A percentile compares a stretch with the other conserved stretches of the same genome.
Evolutionary conservation across 2,329 filamentous ascomycete genomes (phyloP).

Genomic region (Endoconidiophora laricicola): DNA sequence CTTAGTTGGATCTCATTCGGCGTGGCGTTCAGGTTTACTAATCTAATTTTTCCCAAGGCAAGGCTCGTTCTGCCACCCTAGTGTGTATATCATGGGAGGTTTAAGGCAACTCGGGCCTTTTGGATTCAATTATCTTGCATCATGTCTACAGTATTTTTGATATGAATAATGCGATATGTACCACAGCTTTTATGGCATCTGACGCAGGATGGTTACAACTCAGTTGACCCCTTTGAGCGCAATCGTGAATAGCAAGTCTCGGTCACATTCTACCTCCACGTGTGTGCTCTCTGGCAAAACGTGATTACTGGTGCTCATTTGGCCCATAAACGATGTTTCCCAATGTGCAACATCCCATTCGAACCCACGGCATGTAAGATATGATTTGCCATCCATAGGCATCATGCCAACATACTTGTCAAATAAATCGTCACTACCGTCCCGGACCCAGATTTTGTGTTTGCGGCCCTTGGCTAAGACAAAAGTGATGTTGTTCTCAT

Average conservation of each 20-base stretch:
- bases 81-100: background rate
- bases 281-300: slow-evolving; percentile 40
- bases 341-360: slow-evolving; percentile 84
- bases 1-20: slow-evolving; percentile 8
- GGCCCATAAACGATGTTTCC: slow-evolving; percentile 58
- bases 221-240: background rate
- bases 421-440: slow-evolving; percentile 36
- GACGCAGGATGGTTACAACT: background rate
- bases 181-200: background rate
- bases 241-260: slow-evolving; percentile 58
- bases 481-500: slow-evolving; percentile 66
- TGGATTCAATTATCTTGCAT: background rate
- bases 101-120: background rate
- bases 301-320: slow-evolving; percentile 68
- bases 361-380: slow-evolving; percentile 64
- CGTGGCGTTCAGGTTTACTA: slow-evolving; percentile 9
- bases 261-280: slow-evolving; percentile 45
- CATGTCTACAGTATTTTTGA: background rate
- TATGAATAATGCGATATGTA: background rate
- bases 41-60: background rate
- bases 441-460: slow-evolving; percentile 50
- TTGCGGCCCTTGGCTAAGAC: slow-evolving; percentile 43
- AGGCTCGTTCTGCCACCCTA: background rate
- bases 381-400: slow-evolving; percentile 60
- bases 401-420: slow-evolving; percentile 74